Percentiles rank a stretch among this genome's conserved stretches.
Conservation (phyloP, 2,329 filamentous ascomycete species). For the Rhytidhysteron rufulum region DNA sequence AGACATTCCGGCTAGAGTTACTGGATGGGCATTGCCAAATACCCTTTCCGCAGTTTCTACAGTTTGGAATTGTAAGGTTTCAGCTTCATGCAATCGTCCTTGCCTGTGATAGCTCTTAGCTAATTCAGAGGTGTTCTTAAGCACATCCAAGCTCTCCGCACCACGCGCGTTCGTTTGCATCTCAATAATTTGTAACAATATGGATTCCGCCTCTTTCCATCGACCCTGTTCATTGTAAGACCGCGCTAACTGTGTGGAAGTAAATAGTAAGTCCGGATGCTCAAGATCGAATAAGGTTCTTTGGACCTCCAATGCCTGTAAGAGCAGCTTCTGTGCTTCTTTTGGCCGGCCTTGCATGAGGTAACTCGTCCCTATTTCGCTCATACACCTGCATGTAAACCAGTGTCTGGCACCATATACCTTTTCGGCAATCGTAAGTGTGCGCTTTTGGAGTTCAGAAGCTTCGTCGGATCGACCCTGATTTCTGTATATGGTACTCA, state of each 20-base stretch:
- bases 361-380: neutral
- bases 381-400: neutral
- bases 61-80: neutral
- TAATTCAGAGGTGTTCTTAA: neutral
- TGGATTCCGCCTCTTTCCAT: neutral
- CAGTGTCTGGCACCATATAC: slow-evolving; percentile 3
- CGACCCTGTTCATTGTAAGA: neutral
- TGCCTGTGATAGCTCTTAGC: neutral
- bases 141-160: neutral
- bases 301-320: neutral
- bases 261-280: slow-evolving; percentile 8
- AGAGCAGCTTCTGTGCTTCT: neutral
- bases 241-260: neutral
- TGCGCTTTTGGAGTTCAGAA: neutral
- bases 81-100: neutral
- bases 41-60: neutral
- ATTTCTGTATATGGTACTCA: neutral
- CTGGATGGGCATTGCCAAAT: neutral
- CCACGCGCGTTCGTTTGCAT: neutral
- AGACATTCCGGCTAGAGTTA: neutral
- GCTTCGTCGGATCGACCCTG: slow-evolving; percentile 2
- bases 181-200: neutral
- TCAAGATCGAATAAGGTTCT: neutral
- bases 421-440: neutral
- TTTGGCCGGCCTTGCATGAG: neutral